Base-by-base conservation (phyloP, 345 rosid genomes). In the Hypericum perforatum region DNA sequence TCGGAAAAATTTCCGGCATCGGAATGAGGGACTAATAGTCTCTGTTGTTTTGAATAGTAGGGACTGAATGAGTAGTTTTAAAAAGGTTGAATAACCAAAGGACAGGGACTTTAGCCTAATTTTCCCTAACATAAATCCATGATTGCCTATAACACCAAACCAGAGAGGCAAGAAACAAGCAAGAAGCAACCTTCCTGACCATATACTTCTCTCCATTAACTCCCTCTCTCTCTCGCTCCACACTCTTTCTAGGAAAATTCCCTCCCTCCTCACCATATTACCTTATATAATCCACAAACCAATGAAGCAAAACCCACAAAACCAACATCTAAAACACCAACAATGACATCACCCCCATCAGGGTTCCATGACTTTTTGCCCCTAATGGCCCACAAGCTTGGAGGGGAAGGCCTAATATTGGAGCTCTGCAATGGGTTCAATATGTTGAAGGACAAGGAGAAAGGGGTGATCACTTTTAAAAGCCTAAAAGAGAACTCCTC, bases 361-460 rank as follows among this genome's bases (percentile, higher is more conserved):
- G 50, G 39, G 13, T 89, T 89, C 66, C 72, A 83, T 6, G 97
- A 86, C 65, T 69, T 50, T 70, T 68, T 90, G 56, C 97, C 97
- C 1, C 15, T 79, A 0, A 84, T 86, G 95, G 94, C 94, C 0
- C 40, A 77, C 48, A 86, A 86, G 61, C 81, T 90, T 5, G 94
- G 97, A 5, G 85, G 90, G 16, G 95, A 86, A 39, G 95, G 80
- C 8, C 53, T 90, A 6, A 80, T 90, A 6, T 79, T 75, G 9
- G 94, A 90, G 68, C 67, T 86, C 5, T 90, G 94, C 53, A 86
- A 86, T 43, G 97, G 95, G 40, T 90, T 90, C 66, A 74, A 74
- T 51, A 71, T 89, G 0, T 50, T 89, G 66, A 61, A 72, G 86
- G 97, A 89, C 36, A 37, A 50, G 12, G 88, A 78, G 1, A 82